Evolutionary conservation across 768 basidiomycete genomes (phyloP), one percentile per base, ranked within the genome.

Genomic region (Cyathus striatus): DNA sequence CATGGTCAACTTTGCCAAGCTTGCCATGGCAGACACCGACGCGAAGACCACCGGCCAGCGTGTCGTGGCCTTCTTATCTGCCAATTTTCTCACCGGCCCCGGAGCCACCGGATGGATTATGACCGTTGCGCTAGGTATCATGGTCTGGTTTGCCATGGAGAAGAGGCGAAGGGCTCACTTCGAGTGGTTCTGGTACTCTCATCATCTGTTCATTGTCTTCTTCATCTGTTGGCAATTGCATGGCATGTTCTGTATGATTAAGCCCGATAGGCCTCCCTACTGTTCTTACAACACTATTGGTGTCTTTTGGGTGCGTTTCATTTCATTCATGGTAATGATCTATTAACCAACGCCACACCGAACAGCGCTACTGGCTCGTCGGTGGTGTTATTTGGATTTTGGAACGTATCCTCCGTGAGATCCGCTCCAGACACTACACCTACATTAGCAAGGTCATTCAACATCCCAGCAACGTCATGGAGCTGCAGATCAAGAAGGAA

Each of bases 401-500:
- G 45, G 94, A 98, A 69, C 89, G 94, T 41, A 75, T 97, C 54
- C 75, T 96, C 23, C 90, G 95, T 54, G 95, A 97, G 70, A 65
- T 95, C 47, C 82, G 94, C 41, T 87, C 90, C 20, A 82, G 92
- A 41, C 93, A 97, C 61, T 70, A 81, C 47, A 97, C 95, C 4
- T 94, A 84, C 61, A 86, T 97, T 57, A 89, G 86, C 60, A 94
- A 93, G 69, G 90, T 94, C 62, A 86, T 96, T 60, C 89, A 91
- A 56, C 94, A 97, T 63, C 94, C 94, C 17, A 91, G 88, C 34
- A 90, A 86, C 48, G 92, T 96, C 48, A 76, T 94, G 69, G 93
- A 97, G 66, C 68, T 98, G 22, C 95, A 96, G 63, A 94, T 97
- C 75, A 96, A 94, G 74, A 96, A 96, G 66, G 94, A 96, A 57